Evolutionary conservation across 257 asterid species (phyloP).

Genomic region (Handroanthus guayacan): DNA sequence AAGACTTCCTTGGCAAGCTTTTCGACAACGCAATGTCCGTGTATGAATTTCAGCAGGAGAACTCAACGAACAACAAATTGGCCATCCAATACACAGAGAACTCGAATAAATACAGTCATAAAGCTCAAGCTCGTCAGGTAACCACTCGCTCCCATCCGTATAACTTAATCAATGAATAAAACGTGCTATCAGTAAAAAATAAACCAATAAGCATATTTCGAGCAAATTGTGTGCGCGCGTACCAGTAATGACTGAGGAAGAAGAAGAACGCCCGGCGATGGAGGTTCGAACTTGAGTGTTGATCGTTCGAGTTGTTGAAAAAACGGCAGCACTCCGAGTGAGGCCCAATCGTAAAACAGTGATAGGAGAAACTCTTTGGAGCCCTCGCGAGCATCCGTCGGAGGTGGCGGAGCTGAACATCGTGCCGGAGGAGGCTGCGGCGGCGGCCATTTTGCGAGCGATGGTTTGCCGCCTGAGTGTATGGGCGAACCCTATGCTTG

Average conservation of each 20-base stretch:
- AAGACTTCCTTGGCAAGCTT: not conserved
- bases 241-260: conserved; percentile 9
- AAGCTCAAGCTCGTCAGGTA: not conserved
- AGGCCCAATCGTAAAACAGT: not conserved
- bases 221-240: not conserved
- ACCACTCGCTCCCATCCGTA: not conserved
- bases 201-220: not conserved
- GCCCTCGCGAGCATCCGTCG: not conserved
- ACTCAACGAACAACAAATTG: not conserved
- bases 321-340: not conserved
- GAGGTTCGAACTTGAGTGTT: not conserved
- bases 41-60: not conserved
- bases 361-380: not conserved
- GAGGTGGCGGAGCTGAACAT: conserved; percentile 22
- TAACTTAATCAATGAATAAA: not conserved
- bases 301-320: not conserved
- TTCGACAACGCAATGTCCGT: not conserved
- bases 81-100: not conserved
- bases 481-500: not conserved
- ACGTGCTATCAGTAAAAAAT: not conserved
- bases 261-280: conserved; percentile 22
- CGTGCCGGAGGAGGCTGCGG: not conserved
- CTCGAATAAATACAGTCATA: not conserved
- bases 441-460: not conserved
- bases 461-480: not conserved